Base-by-base conservation (phyloP, 108 stramenopile species). In the Nitzschia sp. region DNA sequence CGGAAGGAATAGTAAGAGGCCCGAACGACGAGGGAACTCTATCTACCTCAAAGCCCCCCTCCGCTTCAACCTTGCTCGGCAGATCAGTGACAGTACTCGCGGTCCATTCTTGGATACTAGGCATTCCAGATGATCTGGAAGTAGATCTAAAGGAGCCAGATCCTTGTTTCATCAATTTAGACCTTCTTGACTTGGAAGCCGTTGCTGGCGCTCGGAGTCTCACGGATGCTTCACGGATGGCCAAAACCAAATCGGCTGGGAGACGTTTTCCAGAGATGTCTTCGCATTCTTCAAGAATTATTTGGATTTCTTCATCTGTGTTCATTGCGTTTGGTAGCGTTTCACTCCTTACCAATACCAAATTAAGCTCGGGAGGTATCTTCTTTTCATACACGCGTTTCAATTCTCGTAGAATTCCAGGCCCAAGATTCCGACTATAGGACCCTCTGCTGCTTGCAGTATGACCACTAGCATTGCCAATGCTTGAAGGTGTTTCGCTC, bases 111-210 rank as follows among this genome's bases (percentile, higher is more conserved):
- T 41, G 40, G 38, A 68, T 68, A 29, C 67, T 68, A 14, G 67
- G 67, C 67, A 68, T 68, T 55, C 55, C 67, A 14, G 67, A 68
- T 1, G 67, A 68, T 21, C 67, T 46, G 3, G 67, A 68, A 9
- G 55, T 43, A 10, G 67, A 68, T 34, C 67, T 15, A 29, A 57
- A 43, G 20, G 65, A 66, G 0, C 25, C 67, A 10, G 67, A 68
- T 25, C 55, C 42, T 57, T 68, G 67, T 20, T 22, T 46, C 11
- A 22, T 68, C 11, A 68, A 19, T 15, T 51, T 46, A 1, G 65
- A 24, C 24, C 67, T 22, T 25, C 53, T 40, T 68, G 67, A 68
- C 15, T 51, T 46, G 5, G 67, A 57, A 22, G 54, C 34, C 2
- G 39, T 25, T 14, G 54, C 6, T 25, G 56, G 42, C 29, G 43